Evolutionary conservation across 2,329 filamentous ascomycete species (phyloP), one percentile per base, ranked within the genome.

Genomic region (Colletotrichum sp.): DNA sequence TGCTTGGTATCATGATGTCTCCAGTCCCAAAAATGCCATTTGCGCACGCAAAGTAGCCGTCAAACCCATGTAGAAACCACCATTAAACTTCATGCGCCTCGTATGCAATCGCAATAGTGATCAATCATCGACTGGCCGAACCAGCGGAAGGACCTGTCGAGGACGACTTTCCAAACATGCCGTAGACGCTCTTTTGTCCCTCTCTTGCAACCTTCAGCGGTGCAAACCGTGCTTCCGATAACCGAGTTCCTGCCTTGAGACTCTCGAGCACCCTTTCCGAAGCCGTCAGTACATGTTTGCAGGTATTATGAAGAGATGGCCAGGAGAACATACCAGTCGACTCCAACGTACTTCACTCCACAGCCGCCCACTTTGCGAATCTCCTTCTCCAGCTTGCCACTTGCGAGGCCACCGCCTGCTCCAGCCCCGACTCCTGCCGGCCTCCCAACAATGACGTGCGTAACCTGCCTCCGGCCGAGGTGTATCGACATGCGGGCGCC

Each of bases 311-410:
- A 70, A 74, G 56, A 76, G 68, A 70, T 62, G 66, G 74, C 36
- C 43, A 18, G 16, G 70, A 69, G 73, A 86, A 32, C 88, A 80
- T 82, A 94, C 95, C 96, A 98, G 79, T 97, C 94, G 30, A 93
- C 94, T 67, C 89, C 91, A 70, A 98, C 94, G 83, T 94, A 96
- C 85, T 93, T 96, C 67, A 98, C 89, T 30, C 90, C 91, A 77
- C 91, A 92, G 13, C 94, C 94, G 27, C 93, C 89, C 6, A 92
- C 87, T 71, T 90, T 89, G 30, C 87, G 84, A 71, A 97, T 94
- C 86, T 98, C 96, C 83, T 91, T 94, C 79, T 98, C 94, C 66
- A 97, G 86, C 86, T 98, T 98, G 34, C 89, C 89, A 2, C 91
- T 92, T 6, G 96, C 92, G 8, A 98, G 87, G 1, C 94, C 95